Conservation (phyloP, 345 rosid genomes). For the Carallia pectinifolia region DNA sequence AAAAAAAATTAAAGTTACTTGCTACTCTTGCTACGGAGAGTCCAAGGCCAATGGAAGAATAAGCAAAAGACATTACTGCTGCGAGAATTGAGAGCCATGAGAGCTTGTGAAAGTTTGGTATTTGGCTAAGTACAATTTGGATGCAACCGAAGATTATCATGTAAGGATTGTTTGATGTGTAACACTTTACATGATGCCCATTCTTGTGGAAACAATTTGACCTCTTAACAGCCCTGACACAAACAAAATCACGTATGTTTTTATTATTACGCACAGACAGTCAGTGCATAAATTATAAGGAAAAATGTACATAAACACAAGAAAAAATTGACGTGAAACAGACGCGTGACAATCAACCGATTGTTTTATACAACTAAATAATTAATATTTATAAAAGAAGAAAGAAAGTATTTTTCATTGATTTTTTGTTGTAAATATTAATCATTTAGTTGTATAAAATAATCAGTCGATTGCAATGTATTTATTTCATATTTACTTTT, state of each 20-base stretch:
- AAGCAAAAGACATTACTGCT: constrained; percentile 85
- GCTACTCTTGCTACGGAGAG: constrained; percentile 65
- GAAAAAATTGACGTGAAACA: no score
- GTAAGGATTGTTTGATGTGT: constrained; percentile 55
- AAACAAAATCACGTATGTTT: background rate
- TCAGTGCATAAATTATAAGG: no score
- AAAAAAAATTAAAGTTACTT: constrained; percentile 12
- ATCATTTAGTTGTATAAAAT: no score
- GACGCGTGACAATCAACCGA: no score
- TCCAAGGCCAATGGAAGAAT: constrained; percentile 74
- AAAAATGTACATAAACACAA: no score
- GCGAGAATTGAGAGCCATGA: constrained; percentile 86
- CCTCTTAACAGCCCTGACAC: constrained; percentile 64
- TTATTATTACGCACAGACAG: background rate
- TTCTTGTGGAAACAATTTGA: constrained; percentile 75
- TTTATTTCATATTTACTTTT: no score
- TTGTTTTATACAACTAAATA: no score
- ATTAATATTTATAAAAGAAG: no score
- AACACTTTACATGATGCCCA: constrained; percentile 61
- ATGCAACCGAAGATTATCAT: constrained; percentile 68
- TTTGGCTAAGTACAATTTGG: constrained; percentile 76
- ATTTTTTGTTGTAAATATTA: no score
- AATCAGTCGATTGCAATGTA: no score
- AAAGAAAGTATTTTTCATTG: no score
- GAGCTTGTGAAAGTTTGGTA: constrained; percentile 83